These are phyloP conservation scores for Mucor circinelloides DNA, from an alignment of 371 early-diverging fungal species.

Conservation along the genomic window DNA sequence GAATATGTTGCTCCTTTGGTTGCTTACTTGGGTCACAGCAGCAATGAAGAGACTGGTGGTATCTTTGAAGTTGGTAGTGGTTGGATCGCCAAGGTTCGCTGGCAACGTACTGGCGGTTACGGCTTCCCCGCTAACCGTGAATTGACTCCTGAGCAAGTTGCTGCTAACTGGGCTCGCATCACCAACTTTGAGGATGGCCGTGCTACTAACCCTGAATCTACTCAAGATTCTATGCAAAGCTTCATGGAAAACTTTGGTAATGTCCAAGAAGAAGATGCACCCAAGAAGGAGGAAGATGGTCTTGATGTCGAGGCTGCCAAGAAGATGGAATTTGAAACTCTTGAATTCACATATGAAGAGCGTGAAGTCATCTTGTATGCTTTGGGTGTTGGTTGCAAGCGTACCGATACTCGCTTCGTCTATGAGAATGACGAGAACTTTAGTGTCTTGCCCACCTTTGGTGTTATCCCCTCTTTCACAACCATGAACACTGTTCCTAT, in stretches of 20 bases:
- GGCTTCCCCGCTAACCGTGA: slow-evolving; percentile 90
- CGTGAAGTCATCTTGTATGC: slow-evolving; percentile 94
- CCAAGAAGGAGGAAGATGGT: slow-evolving; percentile 26
- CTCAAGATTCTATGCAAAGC: slow-evolving; percentile 82
- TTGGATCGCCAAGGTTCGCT: slow-evolving; percentile 88
- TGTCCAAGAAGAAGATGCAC: slow-evolving; percentile 31
- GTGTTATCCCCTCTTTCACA: slow-evolving; percentile 86
- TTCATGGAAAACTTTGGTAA: slow-evolving; percentile 81
- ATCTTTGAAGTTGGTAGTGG: slow-evolving; percentile 96
- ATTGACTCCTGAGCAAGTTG: slow-evolving; percentile 86
- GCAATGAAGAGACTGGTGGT: slow-evolving; percentile 80
- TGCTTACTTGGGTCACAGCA: slow-evolving; percentile 88
- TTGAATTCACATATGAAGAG: slow-evolving; percentile 73
- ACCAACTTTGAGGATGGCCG: slow-evolving; percentile 93
- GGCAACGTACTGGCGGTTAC: slow-evolving; percentile 90
- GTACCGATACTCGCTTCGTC: slow-evolving; percentile 82
- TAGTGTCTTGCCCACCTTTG: slow-evolving; percentile 86
- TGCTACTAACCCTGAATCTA: slow-evolving; percentile 79
- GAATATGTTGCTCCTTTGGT: slow-evolving; percentile 96
- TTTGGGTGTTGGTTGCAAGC: slow-evolving; percentile 90
- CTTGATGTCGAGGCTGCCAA: slow-evolving; percentile 68
- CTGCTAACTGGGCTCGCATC: slow-evolving; percentile 69
- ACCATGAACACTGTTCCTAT: slow-evolving; percentile 70
- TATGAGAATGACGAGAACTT: slow-evolving; percentile 90
- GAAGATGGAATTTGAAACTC: slow-evolving; percentile 45